Base-by-base conservation (phyloP, 2,329 filamentous ascomycete genomes). In the Dactylellina cionopaga region DNA sequence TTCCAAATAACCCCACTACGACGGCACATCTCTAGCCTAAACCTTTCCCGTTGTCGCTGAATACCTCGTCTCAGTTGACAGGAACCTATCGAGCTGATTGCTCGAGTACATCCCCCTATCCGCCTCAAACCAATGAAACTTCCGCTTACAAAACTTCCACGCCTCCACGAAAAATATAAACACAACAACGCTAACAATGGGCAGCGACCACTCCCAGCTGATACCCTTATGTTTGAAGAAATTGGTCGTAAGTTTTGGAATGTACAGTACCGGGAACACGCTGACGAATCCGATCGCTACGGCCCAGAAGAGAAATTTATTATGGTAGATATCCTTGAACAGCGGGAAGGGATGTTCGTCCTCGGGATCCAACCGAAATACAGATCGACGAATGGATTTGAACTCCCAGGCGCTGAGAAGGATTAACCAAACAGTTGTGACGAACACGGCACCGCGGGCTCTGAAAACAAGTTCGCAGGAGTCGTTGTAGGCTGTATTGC, bases 351-450 rank as follows among this genome's bases (percentile, higher is more conserved):
- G 86, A 65, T 81, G 81, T 76, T 85, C 87, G 22, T 84, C 85
- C 13, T 83, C 82, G 0, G 89, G 87, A 77, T 90, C 86, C 87
- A 92, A 90, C 76, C 85, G 84, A 85, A 92, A 92, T 82, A 92
- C 90, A 5, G 86, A 89, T 43, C 88, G 86, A 19, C 90, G 87
- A 81, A 89, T 85, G 77, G 90, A 75, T 15, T 75, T 76, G 74
- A 77, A 77, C 59, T 92, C 89, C 90, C 90, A 92, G 0, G 90
- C 90, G 3, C 91, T 83, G 82, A 92, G 90, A 15, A 92, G 84
- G 0, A 89, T 88, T 76, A 89, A 89, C 89, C 90, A 92, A 0
- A 89, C 92, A 56, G 92, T 83, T 75, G 86, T 90, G 29, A 88
- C 89, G 77, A 92, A 92, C 3, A 87, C 89, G 0, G 90, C 91